Evolutionary conservation across 371 early-diverging fungal species (phyloP).

Genomic region (Capniomyces stellatus): DNA sequence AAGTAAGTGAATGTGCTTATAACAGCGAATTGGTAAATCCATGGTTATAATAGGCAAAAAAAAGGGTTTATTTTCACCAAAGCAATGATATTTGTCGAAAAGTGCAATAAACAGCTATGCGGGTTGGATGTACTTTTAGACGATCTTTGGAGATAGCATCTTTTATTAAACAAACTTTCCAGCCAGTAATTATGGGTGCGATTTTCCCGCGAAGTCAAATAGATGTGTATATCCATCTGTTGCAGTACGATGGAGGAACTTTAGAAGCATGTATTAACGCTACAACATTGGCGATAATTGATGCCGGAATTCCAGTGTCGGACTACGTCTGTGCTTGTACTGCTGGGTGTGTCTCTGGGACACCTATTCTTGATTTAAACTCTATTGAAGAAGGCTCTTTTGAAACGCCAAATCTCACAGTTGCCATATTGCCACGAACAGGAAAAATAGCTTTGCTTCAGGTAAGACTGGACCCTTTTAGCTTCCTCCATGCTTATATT

Average conservation of each 20-base stretch:
- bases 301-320: slow-evolving; percentile 91
- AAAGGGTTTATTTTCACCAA: no score
- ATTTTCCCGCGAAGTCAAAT: slow-evolving; percentile 78
- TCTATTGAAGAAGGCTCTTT: slow-evolving; percentile 61
- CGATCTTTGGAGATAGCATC: slow-evolving; percentile 70
- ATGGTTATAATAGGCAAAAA: no score
- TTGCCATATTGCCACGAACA: slow-evolving; percentile 67
- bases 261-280: slow-evolving; percentile 84
- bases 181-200: slow-evolving; percentile 57
- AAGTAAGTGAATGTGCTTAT: slow-evolving; percentile 33
- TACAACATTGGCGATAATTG: slow-evolving; percentile 82
- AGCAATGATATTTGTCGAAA: not conserved
- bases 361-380: slow-evolving; percentile 74
- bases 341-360: slow-evolving; percentile 71
- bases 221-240: slow-evolving; percentile 73
- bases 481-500: no score
- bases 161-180: slow-evolving; percentile 77
- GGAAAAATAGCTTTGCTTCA: slow-evolving; percentile 48
- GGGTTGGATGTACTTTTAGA: slow-evolving; percentile 19
- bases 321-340: slow-evolving; percentile 91
- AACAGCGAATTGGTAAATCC: no score
- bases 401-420: slow-evolving; percentile 73
- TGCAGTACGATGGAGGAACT: slow-evolving; percentile 82
- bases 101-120: not conserved
- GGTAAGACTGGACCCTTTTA: not conserved